Evolutionary conservation across 257 asterid species (phyloP).

Genomic region (Asclepias syriaca): DNA sequence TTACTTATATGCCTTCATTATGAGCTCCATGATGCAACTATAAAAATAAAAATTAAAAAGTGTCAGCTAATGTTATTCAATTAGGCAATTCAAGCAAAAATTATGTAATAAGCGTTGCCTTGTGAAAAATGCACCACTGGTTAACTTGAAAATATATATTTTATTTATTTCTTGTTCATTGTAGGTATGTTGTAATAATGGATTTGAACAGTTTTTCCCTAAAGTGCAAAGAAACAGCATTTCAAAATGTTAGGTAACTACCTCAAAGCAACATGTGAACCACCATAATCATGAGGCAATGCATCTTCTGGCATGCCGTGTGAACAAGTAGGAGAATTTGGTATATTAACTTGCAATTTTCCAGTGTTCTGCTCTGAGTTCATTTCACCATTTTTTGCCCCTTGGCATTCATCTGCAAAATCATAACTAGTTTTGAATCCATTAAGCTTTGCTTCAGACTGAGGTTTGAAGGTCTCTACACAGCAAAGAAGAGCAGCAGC

Average conservation of each 20-base stretch:
- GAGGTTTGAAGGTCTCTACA: slow-evolving; percentile 41
- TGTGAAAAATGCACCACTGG: too few relatives aligned
- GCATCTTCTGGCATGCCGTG: slow-evolving; percentile 32
- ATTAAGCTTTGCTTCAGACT: slow-evolving; percentile 51
- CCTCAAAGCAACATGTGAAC: slow-evolving; percentile 50
- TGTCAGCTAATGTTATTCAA: background rate
- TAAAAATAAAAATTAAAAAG: background rate
- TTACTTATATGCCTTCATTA: background rate
- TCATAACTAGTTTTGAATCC: slow-evolving; percentile 44
- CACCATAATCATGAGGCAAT: slow-evolving; percentile 29
- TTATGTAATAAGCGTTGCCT: background rate
- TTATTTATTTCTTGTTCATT: background rate
- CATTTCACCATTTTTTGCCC: slow-evolving; percentile 24
- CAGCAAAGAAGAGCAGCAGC: slow-evolving; percentile 84
- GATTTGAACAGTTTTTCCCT: background rate
- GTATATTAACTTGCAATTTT: slow-evolving; percentile 34
- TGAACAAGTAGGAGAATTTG: slow-evolving; percentile 39
- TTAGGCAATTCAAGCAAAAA: background rate
- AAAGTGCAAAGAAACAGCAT: background rate
- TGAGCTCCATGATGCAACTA: background rate
- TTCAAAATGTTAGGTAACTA: slow-evolving; percentile 18
- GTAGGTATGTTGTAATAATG: background rate
- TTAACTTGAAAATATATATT: background rate
- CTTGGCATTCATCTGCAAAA: slow-evolving; percentile 31
- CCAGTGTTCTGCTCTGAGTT: slow-evolving; percentile 28